Conservation (phyloP, 169 alveolate genomes). For the Cryptosporidium bovis region DNA sequence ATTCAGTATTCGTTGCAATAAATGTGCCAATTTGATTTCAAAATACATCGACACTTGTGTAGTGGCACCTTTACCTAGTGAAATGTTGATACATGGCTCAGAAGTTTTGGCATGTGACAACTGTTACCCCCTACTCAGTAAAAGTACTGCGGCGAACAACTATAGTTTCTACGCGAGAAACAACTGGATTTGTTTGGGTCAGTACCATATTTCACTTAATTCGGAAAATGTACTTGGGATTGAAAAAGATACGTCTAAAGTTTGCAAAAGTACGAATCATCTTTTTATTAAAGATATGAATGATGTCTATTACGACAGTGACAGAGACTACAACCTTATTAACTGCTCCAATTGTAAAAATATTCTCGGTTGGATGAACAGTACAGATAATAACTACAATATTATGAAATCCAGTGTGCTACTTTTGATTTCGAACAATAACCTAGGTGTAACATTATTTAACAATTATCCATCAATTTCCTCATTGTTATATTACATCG, state of each 20-base stretch:
- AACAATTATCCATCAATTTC: constrained; percentile 16
- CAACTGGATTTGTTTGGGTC: constrained; percentile 65
- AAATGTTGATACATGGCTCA: constrained; percentile 52
- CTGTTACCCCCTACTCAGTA: constrained; percentile 15
- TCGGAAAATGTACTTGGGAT: background rate
- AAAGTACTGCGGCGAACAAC: too few species aligned
- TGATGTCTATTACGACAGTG: constrained; percentile 2
- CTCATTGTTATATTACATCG: constrained; percentile 9
- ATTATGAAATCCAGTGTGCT: constrained; percentile 35
- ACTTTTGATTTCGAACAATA: background rate
- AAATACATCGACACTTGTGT: background rate
- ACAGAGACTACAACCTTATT: background rate
- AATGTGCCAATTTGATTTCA: constrained; percentile 16
- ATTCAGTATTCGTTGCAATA: constrained; percentile 2
- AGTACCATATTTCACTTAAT: constrained; percentile 43
- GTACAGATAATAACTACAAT: background rate
- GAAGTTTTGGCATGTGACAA: constrained; percentile 61
- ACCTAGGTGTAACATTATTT: background rate
- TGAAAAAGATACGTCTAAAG: background rate
- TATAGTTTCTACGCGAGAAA: constrained; percentile 15
- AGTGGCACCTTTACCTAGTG: constrained; percentile 63
- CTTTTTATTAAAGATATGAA: constrained; percentile 32
- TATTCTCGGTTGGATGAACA: constrained; percentile 46
- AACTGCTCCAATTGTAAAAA: constrained; percentile 4
- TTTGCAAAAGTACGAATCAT: background rate